phyloP scores from a whole-genome alignment of 2,329 filamentous ascomycete genomes.

The Neonectria ditissima region DNA sequence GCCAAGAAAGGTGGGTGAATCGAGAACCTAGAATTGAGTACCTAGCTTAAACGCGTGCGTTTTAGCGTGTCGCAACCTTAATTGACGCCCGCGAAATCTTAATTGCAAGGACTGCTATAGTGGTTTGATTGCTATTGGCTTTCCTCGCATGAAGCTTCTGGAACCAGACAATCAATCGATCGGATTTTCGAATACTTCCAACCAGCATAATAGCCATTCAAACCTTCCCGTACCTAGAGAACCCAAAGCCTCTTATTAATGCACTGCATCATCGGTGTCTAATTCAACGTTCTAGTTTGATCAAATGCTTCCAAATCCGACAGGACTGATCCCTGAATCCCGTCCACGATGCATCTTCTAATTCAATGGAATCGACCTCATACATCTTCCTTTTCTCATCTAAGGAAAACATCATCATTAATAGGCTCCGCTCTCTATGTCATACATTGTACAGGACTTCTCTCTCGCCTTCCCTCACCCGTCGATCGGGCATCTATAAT shows the following conservation, averaged over 20 bases:
- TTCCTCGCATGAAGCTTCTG: too few relatives aligned
- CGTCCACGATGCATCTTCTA: neutral
- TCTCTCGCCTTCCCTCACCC: slow-evolving; percentile 51
- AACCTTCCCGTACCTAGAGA: neutral
- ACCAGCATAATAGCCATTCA: neutral
- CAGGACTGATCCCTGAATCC: neutral
- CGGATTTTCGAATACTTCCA: neutral
- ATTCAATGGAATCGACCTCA: neutral
- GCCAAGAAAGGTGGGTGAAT: slow-evolving; percentile 15
- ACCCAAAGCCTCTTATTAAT: neutral
- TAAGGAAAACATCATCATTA: slow-evolving; percentile 43
- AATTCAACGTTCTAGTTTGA: neutral
- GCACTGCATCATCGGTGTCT: neutral
- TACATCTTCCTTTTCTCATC: slow-evolving; percentile 9
- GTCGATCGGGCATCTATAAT: slow-evolving; percentile 69
- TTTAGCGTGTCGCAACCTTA: slow-evolving; percentile 28
- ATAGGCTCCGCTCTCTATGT: slow-evolving; percentile 41
- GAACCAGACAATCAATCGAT: too few relatives aligned
- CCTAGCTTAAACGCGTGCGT: slow-evolving; percentile 20
- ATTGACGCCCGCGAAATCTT: slow-evolving; percentile 23
- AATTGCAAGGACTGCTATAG: slow-evolving; percentile 5
- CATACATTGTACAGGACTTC: slow-evolving; percentile 40
- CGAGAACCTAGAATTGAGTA: slow-evolving; percentile 23
- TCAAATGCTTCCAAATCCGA: neutral
- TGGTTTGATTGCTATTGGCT: neutral